A percentile compares a stretch with the other conserved stretches of the same genome.
These are phyloP conservation scores for Ceriops zippeliana DNA, from an alignment of 345 rosid genomes.

Conservation along the genomic window DNA sequence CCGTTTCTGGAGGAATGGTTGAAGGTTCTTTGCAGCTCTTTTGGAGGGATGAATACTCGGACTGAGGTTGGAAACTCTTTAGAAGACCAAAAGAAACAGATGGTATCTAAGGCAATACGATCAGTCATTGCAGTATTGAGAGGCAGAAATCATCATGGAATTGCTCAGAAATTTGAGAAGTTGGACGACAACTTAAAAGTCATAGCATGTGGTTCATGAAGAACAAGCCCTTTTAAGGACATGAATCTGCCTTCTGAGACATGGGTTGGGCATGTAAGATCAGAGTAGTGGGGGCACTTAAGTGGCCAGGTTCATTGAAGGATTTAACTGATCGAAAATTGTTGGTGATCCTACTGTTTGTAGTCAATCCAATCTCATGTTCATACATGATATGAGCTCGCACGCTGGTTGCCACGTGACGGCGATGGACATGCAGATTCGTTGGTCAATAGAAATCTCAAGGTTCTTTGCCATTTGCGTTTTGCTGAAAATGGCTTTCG, in stretches of 20 bases:
- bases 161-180: slow-evolving; percentile 44
- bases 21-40: slow-evolving; percentile 52
- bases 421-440: no score
- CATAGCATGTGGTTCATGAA: not conserved
- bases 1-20: slow-evolving; percentile 84
- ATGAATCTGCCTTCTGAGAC: no score
- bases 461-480: not conserved
- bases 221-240: no score
- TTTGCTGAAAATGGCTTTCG: no score
- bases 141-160: slow-evolving; percentile 27
- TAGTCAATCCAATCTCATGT: no score
- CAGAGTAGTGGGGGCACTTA: no score
- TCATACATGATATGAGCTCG: no score
- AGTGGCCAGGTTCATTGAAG: no score
- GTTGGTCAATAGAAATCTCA: not conserved
- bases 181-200: slow-evolving; percentile 24
- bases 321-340: no score
- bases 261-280: no score
- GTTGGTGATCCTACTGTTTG: no score
- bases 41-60: slow-evolving; percentile 36
- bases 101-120: slow-evolving; percentile 57
- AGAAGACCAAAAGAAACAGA: slow-evolving; percentile 64
- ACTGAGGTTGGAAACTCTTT: slow-evolving; percentile 29
- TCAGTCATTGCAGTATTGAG: slow-evolving; percentile 49
- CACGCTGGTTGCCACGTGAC: no score